A percentile compares a stretch with the other conserved stretches of the same genome.
phyloP scores from a whole-genome alignment of 2,329 filamentous ascomycete genomes.

The Juglanconis sp. region DNA sequence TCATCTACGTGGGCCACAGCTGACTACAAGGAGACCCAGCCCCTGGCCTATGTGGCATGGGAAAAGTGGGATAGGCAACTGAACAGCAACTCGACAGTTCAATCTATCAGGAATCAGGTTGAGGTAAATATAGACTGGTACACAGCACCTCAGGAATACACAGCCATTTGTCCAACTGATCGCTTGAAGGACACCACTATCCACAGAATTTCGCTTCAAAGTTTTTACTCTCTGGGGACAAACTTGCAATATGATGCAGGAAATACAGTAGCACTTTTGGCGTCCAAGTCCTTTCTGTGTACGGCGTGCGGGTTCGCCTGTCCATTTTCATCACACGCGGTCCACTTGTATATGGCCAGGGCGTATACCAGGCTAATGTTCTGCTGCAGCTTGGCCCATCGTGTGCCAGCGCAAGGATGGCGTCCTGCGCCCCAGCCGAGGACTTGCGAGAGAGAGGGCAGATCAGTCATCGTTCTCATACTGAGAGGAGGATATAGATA shows the following conservation, averaged over 20 bases:
- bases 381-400: slow-evolving; percentile 20
- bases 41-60: too few species aligned
- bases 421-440: slow-evolving; percentile 19
- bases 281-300: too few species aligned
- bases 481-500: neutral
- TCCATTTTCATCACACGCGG: slow-evolving; percentile 9
- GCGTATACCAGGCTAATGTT: slow-evolving; percentile 17
- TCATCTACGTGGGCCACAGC: too few species aligned
- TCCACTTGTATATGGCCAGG: slow-evolving; percentile 16
- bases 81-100: too few species aligned
- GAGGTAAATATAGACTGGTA: too few species aligned
- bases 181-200: neutral
- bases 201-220: neutral
- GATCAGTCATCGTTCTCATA: neutral
- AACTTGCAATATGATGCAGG: neutral
- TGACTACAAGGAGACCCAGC: too few species aligned
- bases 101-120: too few species aligned
- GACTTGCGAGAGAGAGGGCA: neutral
- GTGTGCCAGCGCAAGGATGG: slow-evolving; percentile 19
- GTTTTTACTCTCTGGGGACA: neutral
- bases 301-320: neutral
- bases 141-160: too few species aligned
- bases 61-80: too few species aligned
- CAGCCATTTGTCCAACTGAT: too few species aligned
- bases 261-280: too few species aligned